Conservation (phyloP, 768 basidiomycete species). For the Boletus tomentosulus region DNA sequence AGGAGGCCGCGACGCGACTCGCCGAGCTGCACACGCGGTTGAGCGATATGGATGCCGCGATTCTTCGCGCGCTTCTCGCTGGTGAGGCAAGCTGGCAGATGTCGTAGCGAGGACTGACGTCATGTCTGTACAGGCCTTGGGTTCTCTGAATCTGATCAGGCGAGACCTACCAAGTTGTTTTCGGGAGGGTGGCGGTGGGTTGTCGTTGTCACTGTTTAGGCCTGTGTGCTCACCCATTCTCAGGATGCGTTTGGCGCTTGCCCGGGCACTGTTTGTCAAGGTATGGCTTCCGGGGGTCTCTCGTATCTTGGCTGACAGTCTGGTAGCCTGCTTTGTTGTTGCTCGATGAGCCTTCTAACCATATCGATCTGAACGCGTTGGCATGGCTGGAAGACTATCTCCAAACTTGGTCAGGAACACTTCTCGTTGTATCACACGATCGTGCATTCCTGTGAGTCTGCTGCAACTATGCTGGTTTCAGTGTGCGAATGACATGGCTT, state of each 20-base stretch:
- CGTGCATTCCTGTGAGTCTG: slow-evolving; percentile 80
- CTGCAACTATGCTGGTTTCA: background rate
- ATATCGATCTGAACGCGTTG: slow-evolving; percentile 93
- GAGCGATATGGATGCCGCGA: slow-evolving; percentile 98
- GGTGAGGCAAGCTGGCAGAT: slow-evolving; percentile 39
- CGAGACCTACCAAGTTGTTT: slow-evolving; percentile 77
- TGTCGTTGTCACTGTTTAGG: background rate
- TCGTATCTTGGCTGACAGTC: slow-evolving; percentile 5
- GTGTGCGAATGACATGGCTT: slow-evolving; percentile 1
- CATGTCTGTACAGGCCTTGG: slow-evolving; percentile 62
- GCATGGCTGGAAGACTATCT: slow-evolving; percentile 98
- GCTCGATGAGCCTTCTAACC: slow-evolving; percentile 95
- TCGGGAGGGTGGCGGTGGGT: slow-evolving; percentile 91
- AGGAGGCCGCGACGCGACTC: slow-evolving; percentile 76
- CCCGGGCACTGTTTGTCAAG: slow-evolving; percentile 95
- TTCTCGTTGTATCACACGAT: slow-evolving; percentile 98
- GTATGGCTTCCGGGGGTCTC: slow-evolving; percentile 29
- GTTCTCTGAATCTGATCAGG: slow-evolving; percentile 86
- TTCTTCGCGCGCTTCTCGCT: slow-evolving; percentile 82
- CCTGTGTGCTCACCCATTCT: background rate
- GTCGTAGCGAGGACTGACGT: background rate
- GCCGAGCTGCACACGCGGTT: slow-evolving; percentile 87
- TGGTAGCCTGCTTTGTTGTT: slow-evolving; percentile 68
- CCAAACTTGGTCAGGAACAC: slow-evolving; percentile 89
- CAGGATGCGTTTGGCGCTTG: slow-evolving; percentile 94